These are phyloP conservation scores for Cynanchum wilfordii DNA, from an alignment of 257 asterid species.

Conservation along the genomic window DNA sequence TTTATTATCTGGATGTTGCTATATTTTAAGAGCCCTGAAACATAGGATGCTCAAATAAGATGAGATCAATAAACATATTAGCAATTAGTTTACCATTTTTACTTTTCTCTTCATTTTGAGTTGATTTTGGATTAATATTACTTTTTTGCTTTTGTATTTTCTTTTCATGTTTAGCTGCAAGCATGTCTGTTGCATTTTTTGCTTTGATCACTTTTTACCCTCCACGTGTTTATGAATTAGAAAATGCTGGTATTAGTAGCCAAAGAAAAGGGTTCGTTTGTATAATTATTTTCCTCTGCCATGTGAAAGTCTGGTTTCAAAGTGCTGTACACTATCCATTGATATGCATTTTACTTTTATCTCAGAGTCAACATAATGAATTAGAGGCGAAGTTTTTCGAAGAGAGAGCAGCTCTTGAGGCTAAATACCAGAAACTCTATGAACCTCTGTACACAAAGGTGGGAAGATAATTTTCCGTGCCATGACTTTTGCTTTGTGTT, in stretches of 20 bases:
- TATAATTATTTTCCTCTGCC: neutral
- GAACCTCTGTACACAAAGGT: conserved; percentile 65
- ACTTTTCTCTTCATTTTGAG: neutral
- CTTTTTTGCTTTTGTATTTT: neutral
- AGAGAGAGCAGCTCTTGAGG: conserved; percentile 77
- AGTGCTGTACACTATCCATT: neutral
- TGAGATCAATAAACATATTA: neutral
- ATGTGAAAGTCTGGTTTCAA: neutral
- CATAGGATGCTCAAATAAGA: neutral
- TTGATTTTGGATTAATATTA: neutral
- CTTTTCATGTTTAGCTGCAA: neutral
- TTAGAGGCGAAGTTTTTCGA: conserved; percentile 64
- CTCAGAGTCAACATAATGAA: conserved; percentile 69
- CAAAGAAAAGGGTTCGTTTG: neutral
- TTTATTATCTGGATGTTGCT: neutral
- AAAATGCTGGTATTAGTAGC: conserved; percentile 1
- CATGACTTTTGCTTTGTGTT: neutral
- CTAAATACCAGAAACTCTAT: conserved; percentile 69
- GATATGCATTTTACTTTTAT: conserved; percentile 12
- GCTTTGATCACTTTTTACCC: neutral
- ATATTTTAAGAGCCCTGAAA: neutral
- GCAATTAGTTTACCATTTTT: neutral
- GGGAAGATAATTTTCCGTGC: neutral
- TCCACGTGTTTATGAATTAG: neutral
- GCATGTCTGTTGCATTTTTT: neutral